phyloP scores from a whole-genome alignment of 139 green algal species.

The Micromonas commoda region DNA sequence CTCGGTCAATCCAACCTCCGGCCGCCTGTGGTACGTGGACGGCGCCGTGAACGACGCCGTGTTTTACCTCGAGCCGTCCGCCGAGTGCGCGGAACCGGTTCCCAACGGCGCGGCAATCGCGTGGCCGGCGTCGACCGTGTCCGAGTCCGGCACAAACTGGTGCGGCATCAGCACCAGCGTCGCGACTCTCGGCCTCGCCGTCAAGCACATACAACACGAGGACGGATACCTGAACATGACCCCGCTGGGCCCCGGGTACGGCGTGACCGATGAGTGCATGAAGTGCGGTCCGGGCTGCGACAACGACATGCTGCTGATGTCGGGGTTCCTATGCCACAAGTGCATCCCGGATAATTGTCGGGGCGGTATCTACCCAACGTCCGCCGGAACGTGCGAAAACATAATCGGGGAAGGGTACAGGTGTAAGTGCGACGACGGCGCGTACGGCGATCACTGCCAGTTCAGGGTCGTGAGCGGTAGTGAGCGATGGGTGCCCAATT shows the following conservation, averaged over 20 bases:
- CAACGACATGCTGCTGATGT: constrained; percentile 29
- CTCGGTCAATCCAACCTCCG: neutral
- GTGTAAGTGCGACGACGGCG: neutral
- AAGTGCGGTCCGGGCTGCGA: constrained; percentile 7
- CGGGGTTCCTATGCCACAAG: constrained; percentile 25
- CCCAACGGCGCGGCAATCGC: too few species aligned
- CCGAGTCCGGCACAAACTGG: too few species aligned
- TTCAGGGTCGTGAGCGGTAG: too few species aligned
- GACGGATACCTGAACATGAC: constrained; percentile 19
- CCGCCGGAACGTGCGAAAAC: constrained; percentile 9
- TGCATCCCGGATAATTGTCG: constrained; percentile 21
- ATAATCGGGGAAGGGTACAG: constrained; percentile 3
- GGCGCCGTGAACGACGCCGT: neutral
- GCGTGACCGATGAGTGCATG: neutral
- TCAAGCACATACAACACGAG: constrained; percentile 4
- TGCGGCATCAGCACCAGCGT: too few species aligned
- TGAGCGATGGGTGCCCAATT: too few species aligned
- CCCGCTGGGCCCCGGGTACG: neutral
- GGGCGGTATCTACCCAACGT: too few species aligned
- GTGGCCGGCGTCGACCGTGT: too few species aligned
- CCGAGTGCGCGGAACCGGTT: too few species aligned
- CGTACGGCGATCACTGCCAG: neutral
- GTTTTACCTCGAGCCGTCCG: neutral
- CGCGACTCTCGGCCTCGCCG: too few species aligned
- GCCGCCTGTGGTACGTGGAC: neutral